phyloP scores from a whole-genome alignment of 2,329 filamentous ascomycete genomes.

The Lomentospora prolificans region DNA sequence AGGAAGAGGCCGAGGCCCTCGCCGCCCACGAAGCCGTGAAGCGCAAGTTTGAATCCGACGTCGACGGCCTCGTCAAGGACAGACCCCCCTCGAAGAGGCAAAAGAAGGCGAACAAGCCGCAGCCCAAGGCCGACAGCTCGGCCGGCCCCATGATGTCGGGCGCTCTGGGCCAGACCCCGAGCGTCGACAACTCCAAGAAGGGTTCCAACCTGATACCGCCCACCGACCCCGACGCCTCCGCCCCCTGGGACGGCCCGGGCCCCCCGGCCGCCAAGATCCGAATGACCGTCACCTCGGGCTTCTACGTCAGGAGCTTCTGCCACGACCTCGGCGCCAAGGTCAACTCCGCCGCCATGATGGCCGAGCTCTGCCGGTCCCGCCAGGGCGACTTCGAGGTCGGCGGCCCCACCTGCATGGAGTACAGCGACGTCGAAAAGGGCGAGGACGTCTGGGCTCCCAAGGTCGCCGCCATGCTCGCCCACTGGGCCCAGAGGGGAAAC shows the following conservation, averaged over 20 bases:
- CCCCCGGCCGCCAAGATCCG: slow-evolving; percentile 73
- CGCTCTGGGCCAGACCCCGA: slow-evolving; percentile 35
- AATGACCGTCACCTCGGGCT: slow-evolving; percentile 90
- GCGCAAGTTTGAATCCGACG: slow-evolving; percentile 46
- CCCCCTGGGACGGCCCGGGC: slow-evolving; percentile 49
- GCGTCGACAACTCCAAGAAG: slow-evolving; percentile 20
- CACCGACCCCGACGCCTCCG: slow-evolving; percentile 35
- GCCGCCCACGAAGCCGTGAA: slow-evolving; percentile 48
- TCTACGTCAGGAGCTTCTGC: slow-evolving; percentile 90
- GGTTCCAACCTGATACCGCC: slow-evolving; percentile 46
- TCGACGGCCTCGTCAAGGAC: slow-evolving; percentile 47
- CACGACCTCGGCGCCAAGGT: slow-evolving; percentile 83
- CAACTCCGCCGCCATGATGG: slow-evolving; percentile 76
- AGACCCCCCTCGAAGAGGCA: slow-evolving; percentile 28
- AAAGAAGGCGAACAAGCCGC: slow-evolving; percentile 20
- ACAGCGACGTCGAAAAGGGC: slow-evolving; percentile 62
- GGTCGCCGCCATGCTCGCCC: slow-evolving; percentile 39
- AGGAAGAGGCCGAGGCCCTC: slow-evolving; percentile 43
- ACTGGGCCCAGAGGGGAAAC: slow-evolving; percentile 23
- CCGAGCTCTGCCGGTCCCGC: slow-evolving; percentile 66
- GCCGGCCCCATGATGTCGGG: slow-evolving; percentile 48
- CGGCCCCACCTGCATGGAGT: slow-evolving; percentile 64
- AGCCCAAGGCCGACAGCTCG: slow-evolving; percentile 17
- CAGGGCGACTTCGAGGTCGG: slow-evolving; percentile 74
- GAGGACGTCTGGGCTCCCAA: slow-evolving; percentile 77